Percentiles rank a stretch among this genome's conserved stretches.
These are phyloP conservation scores for Rhizopus delemar DNA, from an alignment of 371 early-diverging fungal species.

Conservation along the genomic window DNA sequence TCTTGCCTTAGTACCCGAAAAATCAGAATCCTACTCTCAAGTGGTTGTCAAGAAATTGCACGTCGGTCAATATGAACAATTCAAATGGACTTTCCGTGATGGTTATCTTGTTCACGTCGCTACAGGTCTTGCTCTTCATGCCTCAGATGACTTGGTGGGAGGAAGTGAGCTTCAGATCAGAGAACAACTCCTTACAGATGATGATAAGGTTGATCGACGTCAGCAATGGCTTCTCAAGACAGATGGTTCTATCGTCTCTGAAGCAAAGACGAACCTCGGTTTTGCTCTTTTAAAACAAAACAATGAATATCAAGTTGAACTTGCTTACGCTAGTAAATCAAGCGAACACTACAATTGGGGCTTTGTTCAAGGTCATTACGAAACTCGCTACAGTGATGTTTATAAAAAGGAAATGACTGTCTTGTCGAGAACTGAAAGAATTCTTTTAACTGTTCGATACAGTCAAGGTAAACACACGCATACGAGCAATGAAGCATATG, in stretches of 20 bases:
- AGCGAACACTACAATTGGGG: slow-evolving; percentile 36
- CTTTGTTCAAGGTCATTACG: slow-evolving; percentile 35
- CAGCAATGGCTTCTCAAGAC: slow-evolving; percentile 46
- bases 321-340: slow-evolving; percentile 26
- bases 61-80: slow-evolving; percentile 21
- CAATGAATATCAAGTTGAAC: slow-evolving; percentile 23
- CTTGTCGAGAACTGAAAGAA: slow-evolving; percentile 23
- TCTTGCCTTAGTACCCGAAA: slow-evolving; percentile 36
- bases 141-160: slow-evolving; percentile 33
- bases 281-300: slow-evolving; percentile 29
- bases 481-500: too few species aligned
- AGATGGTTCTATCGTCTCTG: slow-evolving; percentile 41
- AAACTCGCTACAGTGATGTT: slow-evolving; percentile 29
- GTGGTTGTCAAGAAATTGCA: slow-evolving; percentile 19
- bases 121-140: slow-evolving; percentile 44
- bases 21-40: slow-evolving; percentile 28
- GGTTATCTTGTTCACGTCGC: slow-evolving; percentile 52
- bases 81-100: slow-evolving; percentile 50
- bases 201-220: slow-evolving; percentile 27
- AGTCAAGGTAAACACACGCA: slow-evolving; percentile 7
- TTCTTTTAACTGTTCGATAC: slow-evolving; percentile 26
- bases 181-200: slow-evolving; percentile 13
- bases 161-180: slow-evolving; percentile 37
- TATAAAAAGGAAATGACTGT: slow-evolving; percentile 36
- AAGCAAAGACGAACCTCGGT: slow-evolving; percentile 28